Base-by-base conservation (phyloP, 352 stramenopile genomes). In the Phytophthora fragariaefolia region DNA sequence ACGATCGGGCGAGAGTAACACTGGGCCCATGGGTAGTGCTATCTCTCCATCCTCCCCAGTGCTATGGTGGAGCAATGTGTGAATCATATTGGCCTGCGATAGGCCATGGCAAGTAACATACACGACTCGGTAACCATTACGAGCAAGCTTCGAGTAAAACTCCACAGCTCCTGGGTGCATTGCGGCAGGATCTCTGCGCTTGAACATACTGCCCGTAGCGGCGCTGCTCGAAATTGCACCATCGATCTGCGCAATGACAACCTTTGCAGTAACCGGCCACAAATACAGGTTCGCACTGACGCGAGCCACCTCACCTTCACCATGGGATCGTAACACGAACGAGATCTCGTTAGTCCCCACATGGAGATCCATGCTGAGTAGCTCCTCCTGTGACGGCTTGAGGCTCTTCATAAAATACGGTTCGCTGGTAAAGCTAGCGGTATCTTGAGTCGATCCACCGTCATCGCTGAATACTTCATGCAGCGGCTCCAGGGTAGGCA, bases 211-310 rank as follows among this genome's bases (percentile, higher is more conserved):
- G 30, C 84, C 67, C 0, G 67, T 77, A 2, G 74, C 75, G 6
- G 74, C 71, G 9, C 58, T 66, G 24, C 76, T 78, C 1, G 80
- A 82, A 65, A 96, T 89, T 0, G 87, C 87, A 20, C 87, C 85
- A 63, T 97, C 90, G 32, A 96, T 82, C 40, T 97, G 87, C 5
- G 78, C 85, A 38, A 96, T 85, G 2, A 97, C 83, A 42, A 97
- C 73, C 57, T 92, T 92, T 22, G 82, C 67, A 1, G 81, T 82
- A 6, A 86, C 72, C 30, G 80, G 77, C 86, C 85, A 97, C 30
- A 95, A 48, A 57, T 85, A 96, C 32, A 95, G 23, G 28, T 83
- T 87, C 18, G 85, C 76, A 3, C 63, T 76, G 9, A 95, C 77
- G 7, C 77, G 69, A 43, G 68, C 67, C 28, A 77, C 30, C 30